Percentiles rank a stretch among this genome's conserved stretches.
Evolutionary conservation across 495 filamentous ascomycete species (phyloP).

Genomic region (Hypomontagnella submonticulosa): DNA sequence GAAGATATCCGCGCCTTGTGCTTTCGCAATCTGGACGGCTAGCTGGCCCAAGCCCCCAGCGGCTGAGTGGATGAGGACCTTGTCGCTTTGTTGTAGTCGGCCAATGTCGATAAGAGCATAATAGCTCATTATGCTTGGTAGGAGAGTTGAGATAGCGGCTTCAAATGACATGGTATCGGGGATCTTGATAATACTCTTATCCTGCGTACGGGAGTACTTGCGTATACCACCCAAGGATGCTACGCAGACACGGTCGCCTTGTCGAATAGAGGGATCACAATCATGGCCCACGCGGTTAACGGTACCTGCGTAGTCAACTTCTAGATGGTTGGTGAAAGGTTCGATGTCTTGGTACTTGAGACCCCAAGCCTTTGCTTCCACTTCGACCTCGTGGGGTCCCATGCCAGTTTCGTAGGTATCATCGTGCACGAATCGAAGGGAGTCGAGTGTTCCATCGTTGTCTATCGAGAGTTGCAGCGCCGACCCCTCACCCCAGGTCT

Average conservation of each 20-base stretch:
- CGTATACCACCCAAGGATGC: slow-evolving; percentile 5
- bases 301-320: slow-evolving; percentile 10
- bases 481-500: slow-evolving; percentile 6
- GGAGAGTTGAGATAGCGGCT: slow-evolving; percentile 5
- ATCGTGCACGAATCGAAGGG: slow-evolving; percentile 8
- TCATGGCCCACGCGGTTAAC: slow-evolving; percentile 11
- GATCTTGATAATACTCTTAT: slow-evolving; percentile 15
- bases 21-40: slow-evolving; percentile 13
- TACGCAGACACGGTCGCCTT: slow-evolving; percentile 17
- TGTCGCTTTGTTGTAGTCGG: slow-evolving; percentile 5
- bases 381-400: slow-evolving; percentile 6
- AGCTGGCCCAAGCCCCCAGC: slow-evolving; percentile 13
- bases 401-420: background rate
- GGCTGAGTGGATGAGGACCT: slow-evolving; percentile 21
- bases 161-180: slow-evolving; percentile 16
- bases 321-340: background rate
- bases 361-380: slow-evolving; percentile 15
- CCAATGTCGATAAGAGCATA: slow-evolving; percentile 14
- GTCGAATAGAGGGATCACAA: background rate
- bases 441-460: slow-evolving; percentile 1
- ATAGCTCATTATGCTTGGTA: slow-evolving; percentile 7
- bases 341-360: slow-evolving; percentile 5
- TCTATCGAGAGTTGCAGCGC: slow-evolving; percentile 5
- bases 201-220: slow-evolving; percentile 10
- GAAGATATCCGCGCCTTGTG: slow-evolving; percentile 13